Evolutionary conservation across 2,329 filamentous ascomycete genomes (phyloP), one percentile per base, ranked within the genome.

Genomic region (Sclerotinia spermophila): DNA sequence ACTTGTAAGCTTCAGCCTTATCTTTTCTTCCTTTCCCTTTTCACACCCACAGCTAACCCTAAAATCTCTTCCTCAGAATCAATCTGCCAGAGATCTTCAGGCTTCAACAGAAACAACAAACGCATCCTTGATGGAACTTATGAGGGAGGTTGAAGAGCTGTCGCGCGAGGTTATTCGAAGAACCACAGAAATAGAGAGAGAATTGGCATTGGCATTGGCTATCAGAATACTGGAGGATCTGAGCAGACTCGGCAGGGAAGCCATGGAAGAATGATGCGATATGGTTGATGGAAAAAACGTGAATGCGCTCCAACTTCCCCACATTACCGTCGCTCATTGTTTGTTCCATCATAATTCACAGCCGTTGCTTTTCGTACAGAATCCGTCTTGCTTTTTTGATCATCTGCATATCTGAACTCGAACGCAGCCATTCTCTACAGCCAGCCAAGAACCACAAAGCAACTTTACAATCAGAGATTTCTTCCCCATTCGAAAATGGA

Each of bases 1-100:
- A 40, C 35, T 59, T 38, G 56, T 59, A 40, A 59, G 56, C 19
- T 51, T n/a, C 2, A 17, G 11, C 6, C 13, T n/a, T 24, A 10
- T 38, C 33, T 6, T 55, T 30, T 15, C 1, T 13, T 1, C 21
- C 0, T 2, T 1, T n/a, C 5, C 24, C 13, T 13, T 35, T 13
- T 35, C 6, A 17, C 5, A 15, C n/a, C 5, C 21, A 58, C 0
- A 58, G n/a, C 11, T n/a, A n/a, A 38, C 21, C 6, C 21, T 51
- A 24, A 58, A 6, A 4, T 2, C 4, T 15, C 21, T n/a, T 38
- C 2, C 11, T 7, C 33, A 51, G 48, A 15, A 27, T 51, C 21
- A 35, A 38, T 30, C 21, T 17, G 48, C 6, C 6, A 7, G 10
- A 38, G 55, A 24, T 35, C 24, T 15, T 13, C 11, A 38, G 15